Evolutionary conservation across 1,284 basidiomycete genomes (phyloP), one percentile per base, ranked within the genome.

Genomic region (Apiotrichum veenhuisii): DNA sequence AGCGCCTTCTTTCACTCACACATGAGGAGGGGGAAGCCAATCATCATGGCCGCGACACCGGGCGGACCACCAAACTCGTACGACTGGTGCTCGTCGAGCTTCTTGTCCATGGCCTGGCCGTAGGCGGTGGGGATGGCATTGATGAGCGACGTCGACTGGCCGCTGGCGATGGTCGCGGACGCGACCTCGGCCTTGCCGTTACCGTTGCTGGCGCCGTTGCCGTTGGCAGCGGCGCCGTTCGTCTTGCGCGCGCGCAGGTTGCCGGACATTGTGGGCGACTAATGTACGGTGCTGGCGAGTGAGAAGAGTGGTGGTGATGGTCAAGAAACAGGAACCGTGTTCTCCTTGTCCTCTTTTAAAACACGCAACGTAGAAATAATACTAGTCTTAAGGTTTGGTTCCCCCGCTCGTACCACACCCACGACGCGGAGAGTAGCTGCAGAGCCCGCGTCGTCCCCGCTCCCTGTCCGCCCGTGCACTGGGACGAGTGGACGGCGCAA

Each of bases 31-130:
- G 95, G 95, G 77, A 98, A 99, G 52, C 89, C 86, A 30, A 87
- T 82, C 89, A 99, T 98, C 81, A 99, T 98, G 30, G 88, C 88
- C 12, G 86, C 78, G 42, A 94, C 91, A 47, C 96, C 95, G 78
- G 82, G 81, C 43, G 95, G 94, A 10, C 95, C 95, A 64, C 95
- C 96, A 70, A 98, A 98, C 78, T 98, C 94, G 79, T 89, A 96
- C 87, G 80, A 79, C 64, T 82, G 80, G 71, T 92, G 90, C 64
- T 83, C 80, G 77, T 93, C 90, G 52, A 93, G 80, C 52, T 84
- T 79, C 61, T 84, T 81, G 80, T 93, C 88, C 48, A 80, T 79
- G 70, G 84, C 83, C 65, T 81, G 83, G 51, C 88, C 88, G 67
- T 85, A 83, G 45, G 85, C 85, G 12, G 84, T 84, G 27, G 72